Percentiles rank a stretch among this genome's conserved stretches.
Conservation (phyloP, 23 red algal species). For the Gracilaria domingensis region DNA sequence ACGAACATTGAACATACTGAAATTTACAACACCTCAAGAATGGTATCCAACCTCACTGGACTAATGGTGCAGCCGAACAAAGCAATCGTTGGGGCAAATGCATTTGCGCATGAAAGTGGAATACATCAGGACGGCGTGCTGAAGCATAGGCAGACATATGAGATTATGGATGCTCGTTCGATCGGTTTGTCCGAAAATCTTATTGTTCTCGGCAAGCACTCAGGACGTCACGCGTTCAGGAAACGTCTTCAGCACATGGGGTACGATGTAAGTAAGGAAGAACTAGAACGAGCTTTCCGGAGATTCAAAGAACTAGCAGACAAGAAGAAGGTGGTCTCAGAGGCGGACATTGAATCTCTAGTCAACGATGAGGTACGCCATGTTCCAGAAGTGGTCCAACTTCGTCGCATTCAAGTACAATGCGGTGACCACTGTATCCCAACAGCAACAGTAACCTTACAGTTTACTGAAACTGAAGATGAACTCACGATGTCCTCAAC, state of each 20-base stretch:
- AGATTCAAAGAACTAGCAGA: conserved; percentile 98
- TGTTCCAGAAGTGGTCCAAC: conserved; percentile 59
- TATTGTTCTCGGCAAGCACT: conserved; percentile 98
- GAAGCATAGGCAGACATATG: conserved; percentile 94
- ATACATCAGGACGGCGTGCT: conserved; percentile 99
- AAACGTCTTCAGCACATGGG: conserved; percentile 83
- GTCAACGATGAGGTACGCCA: conserved; percentile 91
- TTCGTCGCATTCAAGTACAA: conserved; percentile 92
- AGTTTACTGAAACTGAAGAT: conserved; percentile 49
- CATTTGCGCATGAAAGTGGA: conserved; percentile 97
- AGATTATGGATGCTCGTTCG: conserved; percentile 94
- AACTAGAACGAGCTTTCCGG: conserved; percentile 93
- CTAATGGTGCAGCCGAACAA: conserved; percentile 98
- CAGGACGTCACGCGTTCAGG: conserved; percentile 92
- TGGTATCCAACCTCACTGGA: conserved; percentile 98
- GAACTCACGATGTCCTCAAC: conserved; percentile 74
- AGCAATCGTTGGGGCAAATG: conserved; percentile 98
- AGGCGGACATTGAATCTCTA: conserved; percentile 88
- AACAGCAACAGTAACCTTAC: conserved; percentile 84
- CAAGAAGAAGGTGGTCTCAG: conserved; percentile 91
- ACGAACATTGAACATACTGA: conserved; percentile 92
- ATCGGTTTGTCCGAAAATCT: conserved; percentile 88
- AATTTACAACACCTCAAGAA: conserved; percentile 88
- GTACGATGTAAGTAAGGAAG: conserved; percentile 91
- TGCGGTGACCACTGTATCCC: conserved; percentile 86